These are phyloP conservation scores for Thuja plicata DNA, from an alignment of 83 land plant genomes.

Conservation along the genomic window DNA sequence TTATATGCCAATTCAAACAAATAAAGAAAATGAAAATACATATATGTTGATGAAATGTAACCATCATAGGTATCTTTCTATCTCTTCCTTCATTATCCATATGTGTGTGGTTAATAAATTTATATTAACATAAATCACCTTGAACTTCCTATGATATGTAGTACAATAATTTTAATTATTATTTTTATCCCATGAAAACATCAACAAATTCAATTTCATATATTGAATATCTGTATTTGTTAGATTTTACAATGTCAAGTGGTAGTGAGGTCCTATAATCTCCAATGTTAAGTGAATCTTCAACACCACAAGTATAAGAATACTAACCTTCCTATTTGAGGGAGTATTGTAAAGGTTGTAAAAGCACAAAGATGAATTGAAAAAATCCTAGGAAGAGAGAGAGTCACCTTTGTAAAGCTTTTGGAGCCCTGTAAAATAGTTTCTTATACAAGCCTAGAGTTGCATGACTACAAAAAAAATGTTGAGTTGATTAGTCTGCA, in stretches of 20 bases:
- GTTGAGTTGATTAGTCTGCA: background rate
- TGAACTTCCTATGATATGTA: no score
- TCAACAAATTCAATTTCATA: background rate
- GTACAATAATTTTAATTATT: no score
- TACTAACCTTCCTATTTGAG: background rate
- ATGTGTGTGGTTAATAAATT: no score
- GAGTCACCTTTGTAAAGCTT: constrained; percentile 74
- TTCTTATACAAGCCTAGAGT: constrained; percentile 93
- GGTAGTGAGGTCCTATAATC: background rate
- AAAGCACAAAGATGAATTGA: background rate
- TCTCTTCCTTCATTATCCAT: no score
- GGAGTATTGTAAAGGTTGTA: background rate
- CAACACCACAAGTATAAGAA: background rate
- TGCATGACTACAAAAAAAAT: constrained; percentile 68
- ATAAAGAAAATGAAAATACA: no score
- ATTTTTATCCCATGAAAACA: background rate
- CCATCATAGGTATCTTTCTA: no score
- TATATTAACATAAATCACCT: no score
- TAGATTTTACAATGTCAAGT: no score
- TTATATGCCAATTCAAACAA: no score
- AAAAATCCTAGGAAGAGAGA: background rate
- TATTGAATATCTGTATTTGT: no score
- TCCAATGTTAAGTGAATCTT: background rate
- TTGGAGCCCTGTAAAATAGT: constrained; percentile 80
- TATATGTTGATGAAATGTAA: no score